Percentiles rank a stretch among this genome's conserved stretches.
These are phyloP conservation scores for Galerina marginata DNA, from an alignment of 768 basidiomycete species.

Conservation along the genomic window DNA sequence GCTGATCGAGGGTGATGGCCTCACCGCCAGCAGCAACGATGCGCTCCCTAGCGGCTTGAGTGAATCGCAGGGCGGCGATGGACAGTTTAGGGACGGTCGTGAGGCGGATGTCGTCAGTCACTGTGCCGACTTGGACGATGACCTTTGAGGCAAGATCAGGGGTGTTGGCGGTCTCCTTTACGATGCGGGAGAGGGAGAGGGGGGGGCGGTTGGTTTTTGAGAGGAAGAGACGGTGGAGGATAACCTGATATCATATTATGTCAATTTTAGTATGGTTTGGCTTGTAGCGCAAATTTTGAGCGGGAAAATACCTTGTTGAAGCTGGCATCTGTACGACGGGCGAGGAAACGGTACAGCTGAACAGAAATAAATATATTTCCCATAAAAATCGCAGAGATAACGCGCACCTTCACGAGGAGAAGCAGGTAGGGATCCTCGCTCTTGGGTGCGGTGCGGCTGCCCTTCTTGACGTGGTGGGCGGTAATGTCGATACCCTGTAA, in stretches of 20 bases:
- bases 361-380: conserved; percentile 14
- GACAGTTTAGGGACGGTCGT: conserved; percentile 86
- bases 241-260: conserved; percentile 53
- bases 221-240: conserved; percentile 96
- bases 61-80: conserved; percentile 95
- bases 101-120: conserved; percentile 95
- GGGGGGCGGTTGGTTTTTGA: conserved; percentile 98
- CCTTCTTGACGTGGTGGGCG: conserved; percentile 99
- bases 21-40: conserved; percentile 97
- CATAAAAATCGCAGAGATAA: conserved; percentile 20
- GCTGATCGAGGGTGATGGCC: conserved; percentile 93
- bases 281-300: not conserved
- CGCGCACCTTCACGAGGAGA: conserved; percentile 90
- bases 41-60: conserved; percentile 89
- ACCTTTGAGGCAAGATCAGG: conserved; percentile 78
- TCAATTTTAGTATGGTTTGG: conserved; percentile 8
- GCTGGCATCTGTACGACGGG: conserved; percentile 91
- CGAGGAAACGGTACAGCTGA: conserved; percentile 98
- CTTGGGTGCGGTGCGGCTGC: conserved; percentile 91
- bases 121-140: conserved; percentile 87
- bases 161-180: conserved; percentile 76
- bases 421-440: conserved; percentile 99
- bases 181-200: conserved; percentile 90
- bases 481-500: conserved; percentile 92
- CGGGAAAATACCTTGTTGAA: conserved; percentile 87